Evolutionary conservation across 768 basidiomycete genomes (phyloP), one percentile per base, ranked within the genome.

Genomic region (Lentinus brumalis): DNA sequence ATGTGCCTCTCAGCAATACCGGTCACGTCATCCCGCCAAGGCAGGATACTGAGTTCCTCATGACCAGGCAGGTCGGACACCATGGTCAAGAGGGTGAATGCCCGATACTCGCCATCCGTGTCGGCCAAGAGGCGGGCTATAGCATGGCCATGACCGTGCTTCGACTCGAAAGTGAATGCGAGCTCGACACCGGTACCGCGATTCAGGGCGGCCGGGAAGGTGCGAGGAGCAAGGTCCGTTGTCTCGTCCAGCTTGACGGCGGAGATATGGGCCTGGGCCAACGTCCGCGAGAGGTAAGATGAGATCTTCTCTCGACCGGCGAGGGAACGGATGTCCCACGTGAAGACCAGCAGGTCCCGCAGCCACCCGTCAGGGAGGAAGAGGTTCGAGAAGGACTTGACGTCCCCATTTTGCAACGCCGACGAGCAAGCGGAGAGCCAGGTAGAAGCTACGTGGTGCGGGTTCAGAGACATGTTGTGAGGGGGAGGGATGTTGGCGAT

Each of bases 91-190:
- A 81, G 72, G 12, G 73, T 62, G 12, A 75, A 58, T 1, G 78
- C 78, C 53, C 76, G 76, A 76, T 76, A 78, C 10, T 58, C 61
- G 1, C 63, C 67, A 6, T 61, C 63, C 21, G 50, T 54, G 1
- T 62, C 65, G 8, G 69, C 60, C 9, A 70, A 58, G 18, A 82
- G 68, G 14, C 72, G 73, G 12, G 74, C 71, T 40, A 73, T 72
- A 2, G 76, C 79, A 42, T 69, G 69, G 4, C 76, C 78, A 46
- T 61, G 61, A 2, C 69, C 74, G 18, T 74, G 56, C 0, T 59
- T 57, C 1, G 75, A 79, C 40, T 72, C 69, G 58, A 77, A 79
- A 1, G 71, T 73, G 67, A 80, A 80, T 9, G 73, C 77, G 35
- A 70, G 46, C 44, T 68, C 69, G 29, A 73, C 55, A 6, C 60